Percentiles rank a stretch among this genome's conserved stretches.
These are phyloP conservation scores for Pestalotiopsis sp. DNA, from an alignment of 2,329 filamentous ascomycete species.

Conservation along the genomic window DNA sequence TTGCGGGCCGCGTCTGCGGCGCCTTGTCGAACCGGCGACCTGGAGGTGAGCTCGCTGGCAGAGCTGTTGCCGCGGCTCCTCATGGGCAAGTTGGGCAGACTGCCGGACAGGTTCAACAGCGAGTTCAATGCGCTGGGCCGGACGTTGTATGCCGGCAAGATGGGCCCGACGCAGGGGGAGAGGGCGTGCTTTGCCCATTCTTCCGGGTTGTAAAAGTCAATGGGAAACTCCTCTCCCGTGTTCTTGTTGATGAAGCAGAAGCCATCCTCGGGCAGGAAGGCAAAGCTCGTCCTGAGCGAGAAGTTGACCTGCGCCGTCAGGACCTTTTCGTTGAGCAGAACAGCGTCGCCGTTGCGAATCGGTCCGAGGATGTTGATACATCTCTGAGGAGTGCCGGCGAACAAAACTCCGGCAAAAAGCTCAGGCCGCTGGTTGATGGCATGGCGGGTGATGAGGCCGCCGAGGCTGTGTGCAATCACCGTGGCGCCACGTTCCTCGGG, in stretches of 20 bases:
- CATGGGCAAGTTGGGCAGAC: constrained; percentile 45
- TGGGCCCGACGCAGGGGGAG: constrained; percentile 74
- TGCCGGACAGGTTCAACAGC: constrained; percentile 48
- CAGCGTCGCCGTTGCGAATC: constrained; percentile 88
- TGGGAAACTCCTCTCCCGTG: constrained; percentile 76
- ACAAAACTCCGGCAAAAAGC: constrained; percentile 83
- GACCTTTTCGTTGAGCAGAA: constrained; percentile 85
- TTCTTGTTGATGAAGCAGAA: constrained; percentile 84
- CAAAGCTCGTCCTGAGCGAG: constrained; percentile 82
- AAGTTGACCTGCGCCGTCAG: constrained; percentile 94
- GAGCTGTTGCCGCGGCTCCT: constrained; percentile 47
- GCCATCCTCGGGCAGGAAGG: constrained; percentile 83
- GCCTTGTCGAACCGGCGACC: constrained; percentile 22
- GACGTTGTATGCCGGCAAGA: constrained; percentile 60
- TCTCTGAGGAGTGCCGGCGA: constrained; percentile 80
- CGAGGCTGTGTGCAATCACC: constrained; percentile 85
- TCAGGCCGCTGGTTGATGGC: constrained; percentile 85
- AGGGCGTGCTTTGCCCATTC: constrained; percentile 79
- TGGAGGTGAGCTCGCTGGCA: constrained; percentile 25
- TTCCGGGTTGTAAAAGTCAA: constrained; percentile 82
- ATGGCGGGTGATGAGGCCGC: constrained; percentile 85
- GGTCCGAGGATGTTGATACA: constrained; percentile 93
- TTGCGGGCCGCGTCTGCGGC: constrained; percentile 30
- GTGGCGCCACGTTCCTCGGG: constrained; percentile 67
- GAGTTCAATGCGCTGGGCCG: constrained; percentile 43